Evolutionary conservation across 2,329 filamentous ascomycete species (phyloP).

Genomic region (Botryotinia globosa): DNA sequence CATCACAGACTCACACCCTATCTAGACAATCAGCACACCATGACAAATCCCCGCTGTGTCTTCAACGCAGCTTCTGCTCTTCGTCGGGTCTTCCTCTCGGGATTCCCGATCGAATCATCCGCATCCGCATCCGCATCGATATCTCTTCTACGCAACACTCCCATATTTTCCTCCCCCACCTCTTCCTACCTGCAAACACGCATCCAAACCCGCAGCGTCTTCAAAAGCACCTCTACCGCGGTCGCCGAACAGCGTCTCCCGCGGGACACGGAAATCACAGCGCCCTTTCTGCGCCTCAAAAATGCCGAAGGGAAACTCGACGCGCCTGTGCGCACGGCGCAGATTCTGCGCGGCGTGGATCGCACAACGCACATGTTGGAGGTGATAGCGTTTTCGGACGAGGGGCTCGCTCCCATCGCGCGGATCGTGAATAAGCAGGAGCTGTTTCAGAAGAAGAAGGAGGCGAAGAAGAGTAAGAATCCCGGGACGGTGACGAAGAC

Average conservation of each 20-base stretch:
- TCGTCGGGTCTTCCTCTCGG: slow-evolving; percentile 46
- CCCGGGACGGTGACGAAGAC: slow-evolving; percentile 57
- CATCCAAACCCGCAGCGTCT: slow-evolving; percentile 11
- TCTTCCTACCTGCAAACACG: slow-evolving; percentile 6
- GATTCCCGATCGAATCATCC: slow-evolving; percentile 33
- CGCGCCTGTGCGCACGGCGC: slow-evolving; percentile 35
- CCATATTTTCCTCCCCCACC: slow-evolving; percentile 1
- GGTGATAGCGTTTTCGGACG: slow-evolving; percentile 43
- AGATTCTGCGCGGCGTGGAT: slow-evolving; percentile 48
- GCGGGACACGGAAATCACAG: slow-evolving; percentile 49
- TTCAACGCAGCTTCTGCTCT: slow-evolving; percentile 48
- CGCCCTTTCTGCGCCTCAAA: slow-evolving; percentile 45
- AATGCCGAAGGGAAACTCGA: slow-evolving; percentile 40
- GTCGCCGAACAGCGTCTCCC: slow-evolving; percentile 36
- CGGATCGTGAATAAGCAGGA: slow-evolving; percentile 62
- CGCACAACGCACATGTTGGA: slow-evolving; percentile 50
- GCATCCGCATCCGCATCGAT: slow-evolving; percentile 32
- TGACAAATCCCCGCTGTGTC: slow-evolving; percentile 36
- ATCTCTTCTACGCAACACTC: slow-evolving; percentile 27
- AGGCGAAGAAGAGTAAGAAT: slow-evolving; percentile 44
- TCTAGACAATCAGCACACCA: slow-evolving; percentile 16
- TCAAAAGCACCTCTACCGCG: slow-evolving; percentile 17
- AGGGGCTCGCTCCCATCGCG: slow-evolving; percentile 57
- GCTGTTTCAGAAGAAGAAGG: slow-evolving; percentile 44
- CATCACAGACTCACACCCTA: background rate